Base-by-base conservation (phyloP, 179 eudicot genomes). In the Heliamphora pulchella region DNA sequence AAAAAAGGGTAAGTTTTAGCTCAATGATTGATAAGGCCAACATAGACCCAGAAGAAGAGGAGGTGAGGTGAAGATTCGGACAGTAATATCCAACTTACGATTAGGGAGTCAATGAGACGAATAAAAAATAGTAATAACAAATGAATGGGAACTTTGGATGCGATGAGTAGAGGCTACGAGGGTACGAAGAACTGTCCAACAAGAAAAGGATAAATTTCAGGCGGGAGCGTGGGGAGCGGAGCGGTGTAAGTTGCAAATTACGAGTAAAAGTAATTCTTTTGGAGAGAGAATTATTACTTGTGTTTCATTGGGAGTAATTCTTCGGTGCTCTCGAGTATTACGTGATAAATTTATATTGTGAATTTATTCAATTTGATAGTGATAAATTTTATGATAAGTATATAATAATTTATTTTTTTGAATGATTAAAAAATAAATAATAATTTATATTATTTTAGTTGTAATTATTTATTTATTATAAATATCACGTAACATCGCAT, bases 11-110 rank as follows among this genome's bases (percentile, higher is more conserved):
- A 3, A 4, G 64, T 18, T 22, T 6, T 20, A 5, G 48, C 70
- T 64, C 77, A 71, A 70, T 79, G 46, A 79, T 79, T 79, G 69
- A 61, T 58, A 47, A 79, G 54, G 55, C 66, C 2, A 20, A 55
- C 64, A 13, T 2, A 54, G 76, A 71, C 76, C 69, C 81, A 46
- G 77, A 57, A 44, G 71, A 39, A 63, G 76, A 71, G 81, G 81
- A 20, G 81, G 13, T 1, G 3, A 39, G 15, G 59, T 39, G 71
- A 63, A 55, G 17, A 0, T 18, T 17, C 1, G 58, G 59, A 70
- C 81, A 68, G 77, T 57, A n/a, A n/a, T n/a, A n/a, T n/a, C n/a
- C n/a, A n/a, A n/a, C n/a, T n/a, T n/a, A n/a, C n/a, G n/a, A n/a
- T n/a, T 71, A 3, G 77, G 18, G 14, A 17, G 0, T 9, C 41